Conservation (phyloP, 208 protist species). For the Leishmania mexicana region DNA sequence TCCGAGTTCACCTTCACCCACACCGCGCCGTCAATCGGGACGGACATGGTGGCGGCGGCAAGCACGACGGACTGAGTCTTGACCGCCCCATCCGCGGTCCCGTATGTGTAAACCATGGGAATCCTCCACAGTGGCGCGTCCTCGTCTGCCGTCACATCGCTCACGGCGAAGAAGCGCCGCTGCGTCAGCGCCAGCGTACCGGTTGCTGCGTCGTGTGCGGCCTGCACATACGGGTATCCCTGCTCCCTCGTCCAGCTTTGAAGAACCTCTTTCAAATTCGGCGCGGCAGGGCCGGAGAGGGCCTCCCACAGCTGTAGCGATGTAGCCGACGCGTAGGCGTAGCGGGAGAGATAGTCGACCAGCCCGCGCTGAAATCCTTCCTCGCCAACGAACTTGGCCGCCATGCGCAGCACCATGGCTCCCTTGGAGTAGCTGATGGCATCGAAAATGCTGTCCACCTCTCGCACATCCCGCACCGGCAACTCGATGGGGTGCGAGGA, state of each 20-base stretch:
- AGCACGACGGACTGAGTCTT: conserved; percentile 22
- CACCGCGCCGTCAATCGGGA: conserved; percentile 20
- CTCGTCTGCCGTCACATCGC: conserved; percentile 35
- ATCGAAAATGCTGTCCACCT: conserved; percentile 95
- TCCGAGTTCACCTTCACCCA: conserved; percentile 81
- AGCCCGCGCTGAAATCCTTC: conserved; percentile 81
- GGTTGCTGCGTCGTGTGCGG: conserved; percentile 5
- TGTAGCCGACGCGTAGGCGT: conserved; percentile 71
- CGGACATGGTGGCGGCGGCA: conserved; percentile 17
- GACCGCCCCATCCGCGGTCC: conserved; percentile 21
- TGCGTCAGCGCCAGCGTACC: conserved; percentile 38
- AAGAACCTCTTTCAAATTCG: conserved; percentile 61
- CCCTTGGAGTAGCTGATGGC: conserved; percentile 93
- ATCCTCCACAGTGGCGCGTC: conserved; percentile 75
- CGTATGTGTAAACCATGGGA: conserved; percentile 40
- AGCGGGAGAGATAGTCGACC: conserved; percentile 74
- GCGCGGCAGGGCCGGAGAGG: conserved; percentile 63
- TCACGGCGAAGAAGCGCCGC: conserved; percentile 48
- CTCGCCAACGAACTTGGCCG: conserved; percentile 80
- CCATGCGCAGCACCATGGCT: conserved; percentile 87
- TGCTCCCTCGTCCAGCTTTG: conserved; percentile 72
- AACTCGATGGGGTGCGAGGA: conserved; percentile 94
- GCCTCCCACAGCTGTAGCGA: conserved; percentile 89
- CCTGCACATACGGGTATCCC: conserved; percentile 75
- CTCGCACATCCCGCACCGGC: conserved; percentile 72